Evolutionary conservation across 192 early-diverging fungal genomes (phyloP).

Genomic region (Gorgonomyces haynaldii): DNA sequence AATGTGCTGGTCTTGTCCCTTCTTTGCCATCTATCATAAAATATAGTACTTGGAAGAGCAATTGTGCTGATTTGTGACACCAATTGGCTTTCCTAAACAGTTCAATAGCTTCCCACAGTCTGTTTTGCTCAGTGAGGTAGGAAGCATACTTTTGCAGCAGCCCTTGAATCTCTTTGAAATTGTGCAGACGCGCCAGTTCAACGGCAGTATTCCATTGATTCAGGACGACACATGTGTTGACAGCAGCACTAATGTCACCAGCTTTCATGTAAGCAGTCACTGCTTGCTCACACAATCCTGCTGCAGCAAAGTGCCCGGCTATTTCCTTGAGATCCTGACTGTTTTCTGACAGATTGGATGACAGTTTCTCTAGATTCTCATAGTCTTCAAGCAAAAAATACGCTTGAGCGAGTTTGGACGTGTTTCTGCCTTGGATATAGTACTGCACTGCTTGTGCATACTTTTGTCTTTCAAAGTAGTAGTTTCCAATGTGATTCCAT

Average conservation of each 20-base stretch:
- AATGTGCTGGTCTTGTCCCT: constrained; percentile 23
- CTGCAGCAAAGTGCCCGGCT: constrained; percentile 35
- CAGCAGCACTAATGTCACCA: constrained; percentile 34
- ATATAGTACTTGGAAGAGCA: constrained; percentile 36
- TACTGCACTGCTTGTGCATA: constrained; percentile 46
- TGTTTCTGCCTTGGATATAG: constrained; percentile 39
- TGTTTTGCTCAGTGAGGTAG: constrained; percentile 24
- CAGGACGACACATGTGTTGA: constrained; percentile 40
- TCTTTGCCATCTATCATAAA: constrained; percentile 27
- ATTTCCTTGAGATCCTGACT: constrained; percentile 27
- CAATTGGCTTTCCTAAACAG: constrained; percentile 46
- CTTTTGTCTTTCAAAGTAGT: constrained; percentile 38
- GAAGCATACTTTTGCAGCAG: constrained; percentile 31
- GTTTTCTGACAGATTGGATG: constrained; percentile 23
- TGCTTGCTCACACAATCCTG: constrained; percentile 38
- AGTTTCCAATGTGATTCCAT: constrained; percentile 42
- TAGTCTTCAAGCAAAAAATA: constrained; percentile 43
- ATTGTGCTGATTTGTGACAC: constrained; percentile 34
- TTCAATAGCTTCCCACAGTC: constrained; percentile 30
- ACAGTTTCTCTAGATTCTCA: constrained; percentile 33
- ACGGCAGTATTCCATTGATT: constrained; percentile 48
- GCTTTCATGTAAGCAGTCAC: constrained; percentile 29
- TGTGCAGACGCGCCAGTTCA: constrained; percentile 32
- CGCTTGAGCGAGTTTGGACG: constrained; percentile 30
- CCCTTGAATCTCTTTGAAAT: constrained; percentile 35